These are phyloP conservation scores for Pseudogymnoascus sp. DNA, from an alignment of 2,329 filamentous ascomycete genomes.

Conservation along the genomic window DNA sequence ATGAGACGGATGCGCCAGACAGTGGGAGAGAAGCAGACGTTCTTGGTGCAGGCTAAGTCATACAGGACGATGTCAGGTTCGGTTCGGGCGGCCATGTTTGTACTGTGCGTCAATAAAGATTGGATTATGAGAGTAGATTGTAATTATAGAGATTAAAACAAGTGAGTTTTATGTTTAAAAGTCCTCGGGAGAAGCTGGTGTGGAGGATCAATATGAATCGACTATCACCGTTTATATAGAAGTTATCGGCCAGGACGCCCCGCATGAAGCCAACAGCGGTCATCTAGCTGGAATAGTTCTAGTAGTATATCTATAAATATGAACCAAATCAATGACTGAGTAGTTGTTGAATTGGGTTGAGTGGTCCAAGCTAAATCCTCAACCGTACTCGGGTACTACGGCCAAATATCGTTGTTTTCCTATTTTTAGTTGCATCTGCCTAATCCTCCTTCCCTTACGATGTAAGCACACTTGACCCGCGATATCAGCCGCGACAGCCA, in stretches of 20 bases:
- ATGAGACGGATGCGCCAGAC: slow-evolving; percentile 37
- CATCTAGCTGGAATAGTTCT: neutral
- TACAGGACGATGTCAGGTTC: slow-evolving; percentile 33
- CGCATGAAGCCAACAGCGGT: neutral
- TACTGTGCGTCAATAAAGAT: slow-evolving; percentile 14
- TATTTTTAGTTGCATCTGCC: neutral
- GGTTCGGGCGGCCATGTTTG: slow-evolving; percentile 22
- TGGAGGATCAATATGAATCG: neutral
- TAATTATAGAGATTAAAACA: slow-evolving; percentile 6
- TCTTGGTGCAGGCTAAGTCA: slow-evolving; percentile 34
- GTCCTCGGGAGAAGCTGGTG: neutral
- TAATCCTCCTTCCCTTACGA: neutral
- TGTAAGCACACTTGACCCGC: neutral
- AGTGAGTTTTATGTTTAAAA: slow-evolving; percentile 1
- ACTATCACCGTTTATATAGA: neutral
- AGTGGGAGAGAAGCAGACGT: slow-evolving; percentile 34
- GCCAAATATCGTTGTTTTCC: neutral
- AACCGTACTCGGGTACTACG: neutral
- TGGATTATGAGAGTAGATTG: neutral
- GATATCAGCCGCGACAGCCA: neutral
- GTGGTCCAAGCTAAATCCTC: neutral
- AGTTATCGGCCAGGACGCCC: neutral
- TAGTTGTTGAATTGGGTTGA: neutral
- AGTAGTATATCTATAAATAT: neutral
- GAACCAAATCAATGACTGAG: neutral